Base-by-base conservation (phyloP, 331 rosid species). In the Acacia concinna region DNA sequence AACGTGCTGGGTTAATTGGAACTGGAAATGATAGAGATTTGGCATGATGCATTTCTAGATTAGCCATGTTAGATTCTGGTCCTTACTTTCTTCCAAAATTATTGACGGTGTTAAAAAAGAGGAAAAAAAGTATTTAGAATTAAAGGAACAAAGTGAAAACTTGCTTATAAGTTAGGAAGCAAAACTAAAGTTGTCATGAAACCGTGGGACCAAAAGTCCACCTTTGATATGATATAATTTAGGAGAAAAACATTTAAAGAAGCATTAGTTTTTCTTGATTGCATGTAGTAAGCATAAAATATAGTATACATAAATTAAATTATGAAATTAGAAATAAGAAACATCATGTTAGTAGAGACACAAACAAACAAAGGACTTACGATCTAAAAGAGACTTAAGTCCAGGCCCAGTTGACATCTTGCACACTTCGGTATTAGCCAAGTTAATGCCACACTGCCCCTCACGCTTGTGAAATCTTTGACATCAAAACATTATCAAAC, bases 301-400 rank as follows among this genome's bases (percentile, higher is more conserved):
- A 71, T 37, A 13, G 25, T 40, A 78, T 6, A 47, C 37, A 8
- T 8, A 54, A 54, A n/a, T n/a, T n/a, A n/a, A 51, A 21, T 54
- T 54, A 54, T n/a, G 25, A 54, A 54, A 21, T 21, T n/a, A 8
- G 62, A 21, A 54, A 21, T 21, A 54, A 8, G 62, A 6, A 54
- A 21, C 14, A 8, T 21, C 62, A 54, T 2, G 23, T 21, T n/a
- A 54, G 23, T 8, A 31, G 15, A 73, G 11, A 8, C 41, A 38
- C 41, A 51, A 51, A 34, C 52, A 27, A 37, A 62, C 12, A 78
- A 44, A 73, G 74, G 60, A 49, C 94, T 73, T 90, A 93, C 99
- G 97, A 85, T 95, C 97, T 20, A 95, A 97, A 34, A 95, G 96
- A 73, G 99, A 83, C 88, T 93, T 98, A 25, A 95, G 98, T 60